Percentiles rank a stretch among this genome's conserved stretches.
phyloP scores from a whole-genome alignment of 768 basidiomycete genomes.

The Macrolepiota dolichaula region DNA sequence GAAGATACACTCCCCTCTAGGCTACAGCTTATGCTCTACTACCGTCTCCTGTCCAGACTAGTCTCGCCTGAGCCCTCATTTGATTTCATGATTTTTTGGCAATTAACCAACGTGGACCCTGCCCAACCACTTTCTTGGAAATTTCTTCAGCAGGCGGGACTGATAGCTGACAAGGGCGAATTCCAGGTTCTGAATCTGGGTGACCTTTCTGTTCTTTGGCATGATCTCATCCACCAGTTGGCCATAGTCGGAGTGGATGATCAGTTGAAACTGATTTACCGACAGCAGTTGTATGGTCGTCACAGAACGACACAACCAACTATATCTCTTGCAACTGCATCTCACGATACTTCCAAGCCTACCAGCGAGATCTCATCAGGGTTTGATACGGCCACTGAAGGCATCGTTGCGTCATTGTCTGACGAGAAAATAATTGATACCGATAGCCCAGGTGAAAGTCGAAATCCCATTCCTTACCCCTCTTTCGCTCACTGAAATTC shows the following conservation, averaged over 20 bases:
- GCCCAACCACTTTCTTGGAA: constrained; percentile 40
- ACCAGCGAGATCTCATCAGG: neutral
- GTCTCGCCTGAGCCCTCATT: constrained; percentile 40
- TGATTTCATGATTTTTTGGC: constrained; percentile 56
- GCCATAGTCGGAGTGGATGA: constrained; percentile 32
- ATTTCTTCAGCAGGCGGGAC: constrained; percentile 44
- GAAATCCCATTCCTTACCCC: neutral
- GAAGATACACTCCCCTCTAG: constrained; percentile 57
- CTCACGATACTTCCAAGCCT: neutral
- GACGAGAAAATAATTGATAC: neutral
- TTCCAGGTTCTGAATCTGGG: constrained; percentile 30
- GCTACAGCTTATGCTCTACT: constrained; percentile 78
- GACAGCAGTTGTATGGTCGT: constrained; percentile 26
- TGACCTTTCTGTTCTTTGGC: constrained; percentile 33
- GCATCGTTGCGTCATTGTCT: neutral
- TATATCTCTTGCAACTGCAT: neutral
- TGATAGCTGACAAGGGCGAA: constrained; percentile 21
- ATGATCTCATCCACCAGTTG: constrained; percentile 22
- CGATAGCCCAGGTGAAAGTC: neutral
- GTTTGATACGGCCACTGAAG: neutral
- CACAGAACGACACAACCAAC: constrained; percentile 16
- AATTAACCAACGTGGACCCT: constrained; percentile 39
- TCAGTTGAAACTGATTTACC: constrained; percentile 50
- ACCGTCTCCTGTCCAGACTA: constrained; percentile 56
- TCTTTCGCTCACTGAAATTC: neutral